Base-by-base conservation (phyloP, 2,329 filamentous ascomycete genomes). In the Penicillium sp. region DNA sequence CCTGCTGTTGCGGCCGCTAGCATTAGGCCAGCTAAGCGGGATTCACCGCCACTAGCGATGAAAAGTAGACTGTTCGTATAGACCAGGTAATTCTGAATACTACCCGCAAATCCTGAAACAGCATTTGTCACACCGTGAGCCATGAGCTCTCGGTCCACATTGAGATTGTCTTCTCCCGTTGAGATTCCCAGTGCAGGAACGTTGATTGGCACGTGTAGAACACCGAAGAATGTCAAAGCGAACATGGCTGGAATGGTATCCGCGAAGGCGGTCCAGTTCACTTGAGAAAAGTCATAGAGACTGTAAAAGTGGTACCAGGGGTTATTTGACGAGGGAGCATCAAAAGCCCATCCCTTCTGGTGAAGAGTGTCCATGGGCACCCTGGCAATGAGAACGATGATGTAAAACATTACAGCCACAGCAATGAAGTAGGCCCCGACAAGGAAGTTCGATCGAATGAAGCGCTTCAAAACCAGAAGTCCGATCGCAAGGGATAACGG, bases 281-380 rank as follows among this genome's bases (percentile, higher is more conserved):
- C 89, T 24, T 88, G 81, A 49, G 87, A 81, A 68, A 96, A 91
- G 69, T 95, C 88, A 76, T 96, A 99, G 48, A 98, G 84, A 0
- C 91, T 96, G 77, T 96, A 99, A 69, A 99, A 99, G 71, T 95
- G 92, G 85, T 95, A 99, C 86, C 96, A 99, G 0, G 95, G 92
- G 66, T 96, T 91, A 13, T 86, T 90, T 10, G 88, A 88, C 46
- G 89, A 88, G 1, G 95, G 93, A 0, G 89, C 89, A 66, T 91
- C 84, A 67, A 99, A 99, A 11, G 98, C 89, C 95, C 95, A 99
- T 19, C 95, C 95, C 49, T 82, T 79, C 10, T 84, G 75, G 52
- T 92, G 87, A 45, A 98, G 77, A 13, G 80, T 80, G 37, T 85
- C 81, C 58, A 91, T 81, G 42, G 89, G 80, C 50, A 96, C 78